Evolutionary conservation across 106 monocot genomes (phyloP), one percentile per base, ranked within the genome.

Genomic region (Iris macrosiphon): DNA sequence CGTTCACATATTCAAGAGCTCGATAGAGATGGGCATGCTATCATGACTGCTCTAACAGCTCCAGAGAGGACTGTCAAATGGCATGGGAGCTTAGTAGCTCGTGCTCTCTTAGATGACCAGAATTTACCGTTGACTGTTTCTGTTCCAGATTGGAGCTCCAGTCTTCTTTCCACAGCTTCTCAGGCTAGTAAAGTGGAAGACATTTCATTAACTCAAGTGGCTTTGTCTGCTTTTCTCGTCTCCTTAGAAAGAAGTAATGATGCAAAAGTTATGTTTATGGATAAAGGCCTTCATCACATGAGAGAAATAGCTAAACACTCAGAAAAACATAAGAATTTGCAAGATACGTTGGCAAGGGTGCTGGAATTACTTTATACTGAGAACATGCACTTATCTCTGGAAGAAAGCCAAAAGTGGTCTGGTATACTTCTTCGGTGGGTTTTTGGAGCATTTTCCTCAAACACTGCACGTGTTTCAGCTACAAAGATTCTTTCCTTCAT

Each of bases 1-100:
- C 72, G 98, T 29, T 77, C 71, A 13, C 72, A 62, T 45, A 91
- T 98, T 70, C 86, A 87, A 69, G 98, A 98, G 57, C 80, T 98
- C 67, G 98, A 98, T 73, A 63, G 62, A 52, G 87, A 98, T 68
- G 98, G 98, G 6, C 61, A 77, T 72, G 87, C 98, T 52, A 57
- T 98, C 22, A 72, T 84, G 77, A 62, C 65, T 54, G 82, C 91
- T 26, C 61, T 98, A 18, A 81, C 49, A 15, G 98, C 98, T 35
- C 80, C 77, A 49, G 98, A 98, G 65, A 86, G 98, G 58, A 83
- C 91, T 12, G 91, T 98, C 15, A 98, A 98, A 62, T 98, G 91
- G 90, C 98, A 98, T 81, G 98, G 91, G 22, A 77, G 83, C 65
- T 62, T 98, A 52, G 69, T 87, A 12, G 98, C 91, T 60, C 82